phyloP scores from a whole-genome alignment of 805 yeast genomes.

The Vanderwaltozyma verrucispora region DNA sequence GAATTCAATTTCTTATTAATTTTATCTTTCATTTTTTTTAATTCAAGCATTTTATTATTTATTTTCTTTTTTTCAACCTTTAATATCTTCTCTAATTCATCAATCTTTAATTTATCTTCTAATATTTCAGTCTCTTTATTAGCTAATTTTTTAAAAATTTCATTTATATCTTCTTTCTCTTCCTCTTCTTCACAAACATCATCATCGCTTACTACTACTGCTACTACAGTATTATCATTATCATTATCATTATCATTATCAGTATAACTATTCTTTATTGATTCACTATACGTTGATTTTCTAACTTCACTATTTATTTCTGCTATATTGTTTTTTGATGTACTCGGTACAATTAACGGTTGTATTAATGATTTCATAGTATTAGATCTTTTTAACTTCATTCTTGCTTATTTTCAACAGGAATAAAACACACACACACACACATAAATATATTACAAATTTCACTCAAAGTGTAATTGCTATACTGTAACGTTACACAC shows the following conservation, averaged over 20 bases:
- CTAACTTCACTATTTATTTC: background rate
- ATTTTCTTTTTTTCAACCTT: constrained; percentile 42
- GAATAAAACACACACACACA: too few relatives aligned
- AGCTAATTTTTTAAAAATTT: constrained; percentile 50
- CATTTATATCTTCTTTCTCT: constrained; percentile 33
- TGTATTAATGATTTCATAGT: constrained; percentile 19
- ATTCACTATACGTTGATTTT: too few relatives aligned
- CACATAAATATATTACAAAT: too few relatives aligned
- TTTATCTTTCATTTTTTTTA: constrained; percentile 27
- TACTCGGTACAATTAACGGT: constrained; percentile 16
- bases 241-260: background rate
- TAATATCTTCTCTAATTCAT: constrained; percentile 35
- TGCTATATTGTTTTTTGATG: background rate
- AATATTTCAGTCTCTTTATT: constrained; percentile 57
- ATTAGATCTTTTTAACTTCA: constrained; percentile 3
- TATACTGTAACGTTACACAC: too few relatives aligned
- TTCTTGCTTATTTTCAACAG: too few relatives aligned
- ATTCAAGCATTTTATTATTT: constrained; percentile 30
- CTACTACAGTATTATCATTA: background rate
- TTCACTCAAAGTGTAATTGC: too few relatives aligned
- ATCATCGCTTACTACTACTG: constrained; percentile 1
- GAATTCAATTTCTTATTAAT: constrained; percentile 18
- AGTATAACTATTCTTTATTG: background rate
- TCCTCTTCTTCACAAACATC: background rate
- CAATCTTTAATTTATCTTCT: constrained; percentile 49